Evolutionary conservation across 768 basidiomycete genomes (phyloP), one percentile per base, ranked within the genome.

Genomic region (Hygrophoropsis aurantiaca): DNA sequence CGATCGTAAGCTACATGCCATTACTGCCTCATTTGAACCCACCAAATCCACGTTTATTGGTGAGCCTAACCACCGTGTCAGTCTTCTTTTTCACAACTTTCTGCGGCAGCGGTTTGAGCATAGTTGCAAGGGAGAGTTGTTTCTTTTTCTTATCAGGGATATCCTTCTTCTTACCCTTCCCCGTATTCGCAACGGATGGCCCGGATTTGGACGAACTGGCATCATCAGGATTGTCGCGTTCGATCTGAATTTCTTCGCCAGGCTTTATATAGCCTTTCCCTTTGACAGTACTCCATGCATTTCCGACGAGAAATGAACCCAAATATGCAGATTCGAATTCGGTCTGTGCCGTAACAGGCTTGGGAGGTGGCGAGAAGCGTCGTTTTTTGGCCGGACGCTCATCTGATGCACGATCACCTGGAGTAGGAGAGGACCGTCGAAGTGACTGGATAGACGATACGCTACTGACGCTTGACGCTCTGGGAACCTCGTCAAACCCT

Each of bases 261-360:
- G 68, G 50, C 50, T 81, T 81, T 30, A 87, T 71, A 50, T 89
- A 88, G 3, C 84, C 84, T 55, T 75, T 80, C 2, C 88, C 88
- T 40, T 79, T 84, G 11, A 78, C 84, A 33, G 83, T 90, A 52
- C 85, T 87, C 86, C 86, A 90, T 9, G 86, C 88, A 56, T 87
- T 84, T 18, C 77, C 74, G 19, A 89, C 75, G 9, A 89, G 51
- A 41, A 89, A 72, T 40, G 82, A 84, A 10, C 88, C 88, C 21
- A 90, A 55, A 58, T 86, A 90, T 10, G 56, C 54, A 23, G 27
- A 39, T 13, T 19, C 44, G 15, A 43, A 13, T 25, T 45, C 19
- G 11, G n/a, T 36, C 5, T n/a, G 39, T 24, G 16, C 25, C 16
- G n/a, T 24, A 24, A 26, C 38, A 36, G 20, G 21, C 10, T 32